Percentiles rank a stretch among this genome's conserved stretches.
phyloP scores from a whole-genome alignment of 768 basidiomycete genomes.

The Pleurotus tuber-regium region DNA sequence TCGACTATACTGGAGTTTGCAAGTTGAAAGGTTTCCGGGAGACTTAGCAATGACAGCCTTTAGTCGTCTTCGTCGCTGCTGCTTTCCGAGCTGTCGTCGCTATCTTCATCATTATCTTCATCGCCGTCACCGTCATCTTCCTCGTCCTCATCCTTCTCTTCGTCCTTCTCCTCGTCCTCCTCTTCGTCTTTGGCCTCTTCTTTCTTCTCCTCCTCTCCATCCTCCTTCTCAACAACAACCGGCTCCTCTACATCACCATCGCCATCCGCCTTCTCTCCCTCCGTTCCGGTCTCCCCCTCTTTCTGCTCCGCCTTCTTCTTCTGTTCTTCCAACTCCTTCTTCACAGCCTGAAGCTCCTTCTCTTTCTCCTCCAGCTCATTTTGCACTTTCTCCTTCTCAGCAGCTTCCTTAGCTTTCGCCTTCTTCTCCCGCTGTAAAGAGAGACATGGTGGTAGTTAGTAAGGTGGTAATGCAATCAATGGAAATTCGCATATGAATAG shows the following conservation, averaged over 20 bases:
- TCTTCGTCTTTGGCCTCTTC: conserved; percentile 24
- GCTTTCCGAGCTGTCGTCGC: not conserved
- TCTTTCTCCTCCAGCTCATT: conserved; percentile 68
- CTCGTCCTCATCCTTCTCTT: conserved; percentile 19
- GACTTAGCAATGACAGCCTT: no score
- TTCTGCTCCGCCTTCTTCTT: conserved; percentile 24
- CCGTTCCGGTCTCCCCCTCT: conserved; percentile 20
- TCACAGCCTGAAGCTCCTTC: conserved; percentile 51
- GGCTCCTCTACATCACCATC: conserved; percentile 19
- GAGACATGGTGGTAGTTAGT: not conserved
- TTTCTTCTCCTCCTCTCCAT: conserved; percentile 18
- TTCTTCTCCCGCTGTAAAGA: conserved; percentile 43
- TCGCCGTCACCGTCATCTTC: conserved; percentile 16
- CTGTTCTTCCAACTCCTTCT: conserved; percentile 45
- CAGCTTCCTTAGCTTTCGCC: conserved; percentile 42
- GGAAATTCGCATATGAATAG: no score
- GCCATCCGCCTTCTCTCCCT: conserved; percentile 22
- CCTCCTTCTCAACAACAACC: conserved; percentile 29
- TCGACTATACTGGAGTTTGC: no score
- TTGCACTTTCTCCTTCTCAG: conserved; percentile 57
- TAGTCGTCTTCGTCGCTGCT: not conserved
- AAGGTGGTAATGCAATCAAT: no score
- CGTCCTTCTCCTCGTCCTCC: conserved; percentile 22
- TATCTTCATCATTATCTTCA: conserved; percentile 7
- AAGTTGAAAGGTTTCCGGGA: no score